Base-by-base conservation (phyloP, 495 filamentous ascomycete genomes). In the Chaetomium fimeti region DNA sequence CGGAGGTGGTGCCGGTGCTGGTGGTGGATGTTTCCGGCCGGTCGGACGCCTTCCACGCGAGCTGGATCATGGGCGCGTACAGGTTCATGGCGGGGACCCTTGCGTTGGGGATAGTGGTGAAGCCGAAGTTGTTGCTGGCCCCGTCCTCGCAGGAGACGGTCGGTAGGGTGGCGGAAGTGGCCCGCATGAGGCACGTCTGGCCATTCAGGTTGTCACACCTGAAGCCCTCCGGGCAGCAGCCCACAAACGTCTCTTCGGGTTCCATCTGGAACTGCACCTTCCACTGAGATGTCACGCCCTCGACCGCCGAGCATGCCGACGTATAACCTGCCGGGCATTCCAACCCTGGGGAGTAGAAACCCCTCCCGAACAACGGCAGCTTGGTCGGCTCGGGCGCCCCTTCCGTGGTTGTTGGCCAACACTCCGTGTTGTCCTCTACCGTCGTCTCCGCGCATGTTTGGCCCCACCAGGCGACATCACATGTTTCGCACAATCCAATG, bases 341-440 rank as follows among this genome's bases (percentile, higher is more conserved):
- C 6, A 71, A 25, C 12, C 75, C 75, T 0, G 75, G 75, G 18
- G 73, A 75, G 58, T 75, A 74, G 38, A 77, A 74, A 7, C 75
- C 73, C 72, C 72, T 67, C 27, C 71, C 74, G 7, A 43, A 18
- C 6, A 76, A 22, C 4, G 65, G 27, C 0, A 25, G 11, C 3
- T n/a, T 16, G 3, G 45, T 49, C 18, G 63, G 27, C 2, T 24
- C 18, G 45, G 47, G 54, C 5, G 57, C 67, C 18, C 63, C 67
- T 2, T 28, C 13, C 1, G 72, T 61, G 8, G 62, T 69, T 18
- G 70, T 24, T 18, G 75, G 75, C 73, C 75, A 77, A 57, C 75
- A 77, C 4, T 45, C 29, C n/a, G 58, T 55, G 52, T 65, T 62
- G 36, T 75, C 75, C 12, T 57, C 24, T 2, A 52, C 54, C 3